Percentiles rank a stretch among this genome's conserved stretches.
Evolutionary conservation across 257 asterid genomes (phyloP).

Genomic region (Sherardia arvensis): DNA sequence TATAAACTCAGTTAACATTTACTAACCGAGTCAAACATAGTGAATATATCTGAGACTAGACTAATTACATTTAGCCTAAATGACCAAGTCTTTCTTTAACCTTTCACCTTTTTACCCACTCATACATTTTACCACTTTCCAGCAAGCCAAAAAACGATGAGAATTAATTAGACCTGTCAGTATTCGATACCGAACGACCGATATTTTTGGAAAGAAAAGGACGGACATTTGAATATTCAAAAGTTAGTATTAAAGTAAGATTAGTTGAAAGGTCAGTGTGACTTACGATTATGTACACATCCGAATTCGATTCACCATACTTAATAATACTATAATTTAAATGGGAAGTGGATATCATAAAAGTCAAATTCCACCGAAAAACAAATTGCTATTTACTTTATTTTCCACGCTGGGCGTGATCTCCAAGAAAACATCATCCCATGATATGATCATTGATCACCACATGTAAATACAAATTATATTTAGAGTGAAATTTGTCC

Average conservation of each 20-base stretch:
- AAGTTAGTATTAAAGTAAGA: neutral
- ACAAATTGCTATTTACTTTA: neutral
- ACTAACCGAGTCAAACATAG: no score
- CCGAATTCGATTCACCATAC: neutral
- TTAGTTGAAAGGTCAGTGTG: neutral
- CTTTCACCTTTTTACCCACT: no score
- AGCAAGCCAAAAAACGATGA: neutral
- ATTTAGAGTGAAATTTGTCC: neutral
- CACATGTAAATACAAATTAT: neutral
- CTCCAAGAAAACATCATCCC: conserved; percentile 12
- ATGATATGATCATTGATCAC: neutral
- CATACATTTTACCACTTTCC: no score
- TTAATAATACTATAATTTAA: no score
- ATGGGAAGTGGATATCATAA: neutral
- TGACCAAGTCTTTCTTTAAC: no score
- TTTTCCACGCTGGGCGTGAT: conserved; percentile 11
- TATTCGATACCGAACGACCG: neutral
- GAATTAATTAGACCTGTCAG: neutral
- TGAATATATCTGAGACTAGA: no score
- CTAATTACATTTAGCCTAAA: no score
- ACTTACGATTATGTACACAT: no score
- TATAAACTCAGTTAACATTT: no score
- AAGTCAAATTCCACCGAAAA: neutral
- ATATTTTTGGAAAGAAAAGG: neutral
- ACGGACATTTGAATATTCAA: neutral